Base-by-base conservation (phyloP, 2,329 filamentous ascomycete genomes). In the Didymella arachidicola region DNA sequence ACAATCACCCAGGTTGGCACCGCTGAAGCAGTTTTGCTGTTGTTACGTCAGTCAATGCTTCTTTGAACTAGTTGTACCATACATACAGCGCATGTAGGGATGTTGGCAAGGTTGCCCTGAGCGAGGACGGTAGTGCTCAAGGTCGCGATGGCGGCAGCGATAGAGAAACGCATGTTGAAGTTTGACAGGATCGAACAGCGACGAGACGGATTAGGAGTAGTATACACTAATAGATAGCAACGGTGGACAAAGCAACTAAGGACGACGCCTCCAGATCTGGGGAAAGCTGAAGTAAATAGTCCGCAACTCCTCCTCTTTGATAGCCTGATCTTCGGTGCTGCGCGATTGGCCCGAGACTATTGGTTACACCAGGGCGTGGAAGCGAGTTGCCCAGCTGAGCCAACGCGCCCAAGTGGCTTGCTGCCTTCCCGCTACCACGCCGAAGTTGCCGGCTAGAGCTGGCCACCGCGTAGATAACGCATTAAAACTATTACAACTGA, bases 1-100 rank as follows among this genome's bases (percentile, higher is more conserved):
- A 65, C 79, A 81, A 53, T 67, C 75, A 39, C 77, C 78, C 19
- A 78, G 72, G 46, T 67, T 69, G 64, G 60, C 69, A 38, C 41
- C 53, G 27, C 72, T 71, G 27, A 80, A 75, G 64, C 79, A 81
- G 32, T 57, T 57, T 70, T 68, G 65, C 72, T 75, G 27, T 7
- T 18, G 18, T 29, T 16, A n/a, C 2, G 18, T 62, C 39, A 59
- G 45, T 38, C 25, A 27, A 32, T 46, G 32, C 25, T 25, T 10
- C 19, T 48, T 41, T 12, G 42, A 30, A 22, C 11, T 25, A 12
- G 25, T 12, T 4, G 8, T 30, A 6, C 29, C 32, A 36, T 26
- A 65, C 65, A 50, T 44, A 68, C 65, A 44, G 72, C 72, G 50
- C 73, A 76, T n/a, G 55, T 30, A 8, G 73, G 73, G 34, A 75